Evolutionary conservation across 2,329 filamentous ascomycete species (phyloP).

Genomic region (Mariannaea elegans): DNA sequence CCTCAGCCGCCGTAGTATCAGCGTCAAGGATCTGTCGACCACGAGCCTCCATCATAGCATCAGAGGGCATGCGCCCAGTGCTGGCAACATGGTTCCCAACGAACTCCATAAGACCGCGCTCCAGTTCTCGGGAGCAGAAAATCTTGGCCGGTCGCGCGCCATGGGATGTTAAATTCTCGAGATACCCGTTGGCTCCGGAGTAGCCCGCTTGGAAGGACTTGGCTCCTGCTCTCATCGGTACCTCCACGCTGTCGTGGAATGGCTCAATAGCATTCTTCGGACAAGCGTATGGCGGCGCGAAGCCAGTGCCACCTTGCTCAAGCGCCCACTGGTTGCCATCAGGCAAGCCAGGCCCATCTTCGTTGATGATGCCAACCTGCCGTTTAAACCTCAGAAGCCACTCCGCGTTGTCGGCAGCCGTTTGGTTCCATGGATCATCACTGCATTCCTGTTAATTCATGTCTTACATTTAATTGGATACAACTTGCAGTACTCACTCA

Average conservation of each 20-base stretch:
- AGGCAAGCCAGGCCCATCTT: slow-evolving; percentile 60
- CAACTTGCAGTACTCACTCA: slow-evolving; percentile 55
- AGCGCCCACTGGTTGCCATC: slow-evolving; percentile 54
- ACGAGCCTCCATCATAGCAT: slow-evolving; percentile 56
- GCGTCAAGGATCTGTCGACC: slow-evolving; percentile 59
- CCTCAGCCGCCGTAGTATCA: slow-evolving; percentile 62
- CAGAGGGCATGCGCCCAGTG: slow-evolving; percentile 55
- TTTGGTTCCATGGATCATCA: slow-evolving; percentile 72
- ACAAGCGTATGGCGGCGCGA: slow-evolving; percentile 63
- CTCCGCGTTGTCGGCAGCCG: slow-evolving; percentile 69
- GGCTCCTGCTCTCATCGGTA: slow-evolving; percentile 47
- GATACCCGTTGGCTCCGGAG: slow-evolving; percentile 57
- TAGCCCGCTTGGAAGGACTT: slow-evolving; percentile 55
- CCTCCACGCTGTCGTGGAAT: slow-evolving; percentile 44
- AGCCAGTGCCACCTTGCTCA: slow-evolving; percentile 61
- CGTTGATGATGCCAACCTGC: slow-evolving; percentile 60
- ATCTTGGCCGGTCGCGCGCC: slow-evolving; percentile 58
- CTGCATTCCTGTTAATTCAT: slow-evolving; percentile 45
- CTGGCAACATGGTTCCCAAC: slow-evolving; percentile 52
- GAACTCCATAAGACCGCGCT: slow-evolving; percentile 60
- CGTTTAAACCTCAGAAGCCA: slow-evolving; percentile 72
- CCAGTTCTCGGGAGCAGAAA: slow-evolving; percentile 68
- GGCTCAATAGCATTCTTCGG: slow-evolving; percentile 52
- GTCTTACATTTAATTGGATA: not conserved
- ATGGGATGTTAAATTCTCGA: slow-evolving; percentile 54